Conservation (phyloP, 2,329 filamentous ascomycete species). For the Diplocarpon rosae region DNA sequence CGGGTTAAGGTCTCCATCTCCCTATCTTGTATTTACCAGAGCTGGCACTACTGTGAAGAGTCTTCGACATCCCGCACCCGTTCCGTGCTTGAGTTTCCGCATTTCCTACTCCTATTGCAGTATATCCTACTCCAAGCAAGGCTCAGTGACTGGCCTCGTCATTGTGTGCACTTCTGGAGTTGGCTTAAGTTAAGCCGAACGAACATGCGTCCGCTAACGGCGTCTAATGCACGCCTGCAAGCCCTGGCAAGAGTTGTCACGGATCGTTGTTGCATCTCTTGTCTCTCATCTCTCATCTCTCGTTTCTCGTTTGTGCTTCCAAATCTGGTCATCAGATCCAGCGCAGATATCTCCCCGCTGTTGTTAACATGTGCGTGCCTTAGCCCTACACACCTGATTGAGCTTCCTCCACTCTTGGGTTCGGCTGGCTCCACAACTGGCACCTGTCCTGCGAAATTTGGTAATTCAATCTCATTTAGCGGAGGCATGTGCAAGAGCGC, state of each 20-base stretch:
- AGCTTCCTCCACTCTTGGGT: constrained; percentile 25
- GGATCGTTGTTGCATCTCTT: too few species aligned
- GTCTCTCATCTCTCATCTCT: too few species aligned
- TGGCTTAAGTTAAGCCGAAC: too few species aligned
- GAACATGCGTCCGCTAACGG: neutral
- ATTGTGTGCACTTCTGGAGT: too few species aligned
- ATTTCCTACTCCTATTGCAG: too few species aligned
- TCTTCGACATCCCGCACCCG: too few species aligned
- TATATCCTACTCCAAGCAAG: too few species aligned
- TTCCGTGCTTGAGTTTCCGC: too few species aligned
- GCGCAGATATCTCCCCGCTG: constrained; percentile 19
- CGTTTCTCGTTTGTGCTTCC: constrained; percentile 19
- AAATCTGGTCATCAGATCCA: constrained; percentile 26
- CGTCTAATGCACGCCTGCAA: neutral
- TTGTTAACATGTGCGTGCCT: constrained; percentile 15
- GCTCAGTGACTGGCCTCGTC: too few species aligned
- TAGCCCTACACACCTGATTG: constrained; percentile 26
- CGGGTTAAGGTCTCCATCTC: too few species aligned
- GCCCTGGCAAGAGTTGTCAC: neutral
- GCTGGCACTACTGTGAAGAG: too few species aligned
- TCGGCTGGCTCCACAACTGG: constrained; percentile 23
- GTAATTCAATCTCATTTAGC: constrained; percentile 12
- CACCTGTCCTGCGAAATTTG: constrained; percentile 15
- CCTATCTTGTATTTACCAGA: too few species aligned
- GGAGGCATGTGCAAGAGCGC: constrained; percentile 15